phyloP scores from a whole-genome alignment of 2,329 filamentous ascomycete genomes.

The Pseudogymnoascus sp. region DNA sequence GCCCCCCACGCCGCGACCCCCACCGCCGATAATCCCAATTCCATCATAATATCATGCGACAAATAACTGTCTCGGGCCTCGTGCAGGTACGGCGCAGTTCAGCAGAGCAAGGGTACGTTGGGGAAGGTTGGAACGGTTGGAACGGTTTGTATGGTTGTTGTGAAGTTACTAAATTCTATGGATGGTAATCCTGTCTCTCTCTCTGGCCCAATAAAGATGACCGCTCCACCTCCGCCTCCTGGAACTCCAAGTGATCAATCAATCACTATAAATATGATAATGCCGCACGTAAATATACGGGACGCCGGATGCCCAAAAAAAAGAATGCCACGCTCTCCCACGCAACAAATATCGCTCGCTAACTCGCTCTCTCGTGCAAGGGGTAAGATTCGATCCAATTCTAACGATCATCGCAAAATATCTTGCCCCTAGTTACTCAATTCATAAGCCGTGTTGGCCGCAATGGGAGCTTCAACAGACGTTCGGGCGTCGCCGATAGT shows the following conservation, averaged over 20 bases:
- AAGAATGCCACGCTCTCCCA: background rate
- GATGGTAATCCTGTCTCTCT: slow-evolving; percentile 1
- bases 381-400: background rate
- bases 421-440: background rate
- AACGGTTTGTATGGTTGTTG: background rate
- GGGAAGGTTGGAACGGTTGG: background rate
- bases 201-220: background rate
- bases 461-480: background rate
- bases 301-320: slow-evolving; percentile 2
- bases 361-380: background rate
- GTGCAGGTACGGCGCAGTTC: slow-evolving; percentile 3
- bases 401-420: background rate
- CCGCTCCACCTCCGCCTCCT: background rate
- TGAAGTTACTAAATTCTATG: slow-evolving; percentile 6
- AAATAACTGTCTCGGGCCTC: slow-evolving; percentile 8
- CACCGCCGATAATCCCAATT: slow-evolving; percentile 5
- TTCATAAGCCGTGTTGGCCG: background rate
- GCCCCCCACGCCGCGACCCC: slow-evolving; percentile 3
- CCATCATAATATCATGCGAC: slow-evolving; percentile 6
- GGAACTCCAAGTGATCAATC: background rate
- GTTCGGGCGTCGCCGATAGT: background rate
- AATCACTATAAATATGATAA: slow-evolving; percentile 9
- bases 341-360: background rate
- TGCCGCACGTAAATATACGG: background rate
- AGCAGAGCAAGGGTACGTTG: slow-evolving; percentile 3